Conservation (phyloP, 345 rosid species). For the Melaleuca alternifolia region DNA sequence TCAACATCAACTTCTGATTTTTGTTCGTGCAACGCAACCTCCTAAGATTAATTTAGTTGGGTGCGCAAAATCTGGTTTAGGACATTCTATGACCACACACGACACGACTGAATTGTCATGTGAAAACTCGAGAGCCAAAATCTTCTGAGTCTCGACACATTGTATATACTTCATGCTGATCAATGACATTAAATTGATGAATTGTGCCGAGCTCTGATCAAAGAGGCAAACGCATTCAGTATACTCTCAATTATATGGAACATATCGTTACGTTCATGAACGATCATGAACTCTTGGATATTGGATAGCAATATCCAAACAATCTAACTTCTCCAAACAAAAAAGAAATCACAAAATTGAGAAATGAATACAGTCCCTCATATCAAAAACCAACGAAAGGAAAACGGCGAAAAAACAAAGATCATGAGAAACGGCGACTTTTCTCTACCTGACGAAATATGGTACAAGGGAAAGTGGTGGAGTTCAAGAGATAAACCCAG, state of each 20-base stretch:
- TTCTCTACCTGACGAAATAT: conserved; percentile 43
- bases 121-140: not conserved
- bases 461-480: conserved; percentile 37
- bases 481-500: conserved; percentile 58
- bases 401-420: not conserved
- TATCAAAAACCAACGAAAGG: not conserved
- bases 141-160: not conserved
- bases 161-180: not conserved
- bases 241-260: not conserved
- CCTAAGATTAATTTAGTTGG: too few relatives aligned
- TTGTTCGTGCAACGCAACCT: not conserved
- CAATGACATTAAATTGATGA: not conserved
- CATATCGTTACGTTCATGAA: not conserved
- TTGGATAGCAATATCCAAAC: not conserved
- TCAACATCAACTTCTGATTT: not conserved
- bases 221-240: not conserved
- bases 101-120: not conserved
- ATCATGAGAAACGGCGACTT: not conserved
- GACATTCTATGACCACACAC: too few relatives aligned
- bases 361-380: not conserved
- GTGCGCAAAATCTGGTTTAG: too few relatives aligned
- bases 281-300: too few relatives aligned
- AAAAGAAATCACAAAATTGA: not conserved
- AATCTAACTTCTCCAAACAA: not conserved
- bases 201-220: not conserved